Conservation (phyloP, 352 stramenopile species). For the Phytopythium boreale region DNA sequence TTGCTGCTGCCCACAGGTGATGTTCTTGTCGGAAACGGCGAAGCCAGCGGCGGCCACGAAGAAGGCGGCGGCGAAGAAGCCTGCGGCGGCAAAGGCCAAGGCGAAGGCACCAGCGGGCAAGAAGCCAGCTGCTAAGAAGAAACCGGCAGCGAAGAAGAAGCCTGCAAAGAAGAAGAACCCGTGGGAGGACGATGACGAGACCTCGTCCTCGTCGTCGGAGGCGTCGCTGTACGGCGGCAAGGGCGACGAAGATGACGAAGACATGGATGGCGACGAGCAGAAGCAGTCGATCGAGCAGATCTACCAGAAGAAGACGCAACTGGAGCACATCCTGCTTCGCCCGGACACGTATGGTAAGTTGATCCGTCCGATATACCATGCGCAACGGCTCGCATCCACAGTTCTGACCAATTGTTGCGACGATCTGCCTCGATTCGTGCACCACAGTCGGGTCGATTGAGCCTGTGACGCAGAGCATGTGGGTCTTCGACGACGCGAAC, state of each 20-base stretch:
- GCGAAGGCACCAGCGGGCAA: slow-evolving; percentile 10
- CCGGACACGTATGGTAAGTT: slow-evolving; percentile 96
- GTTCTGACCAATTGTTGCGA: not conserved
- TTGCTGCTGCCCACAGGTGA: slow-evolving; percentile 13
- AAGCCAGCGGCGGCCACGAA: slow-evolving; percentile 16
- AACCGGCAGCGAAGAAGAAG: slow-evolving; percentile 28
- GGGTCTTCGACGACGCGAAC: slow-evolving; percentile 88
- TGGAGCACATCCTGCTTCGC: slow-evolving; percentile 97
- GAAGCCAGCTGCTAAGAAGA: slow-evolving; percentile 34
- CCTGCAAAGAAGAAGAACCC: slow-evolving; percentile 46
- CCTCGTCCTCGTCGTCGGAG: slow-evolving; percentile 13
- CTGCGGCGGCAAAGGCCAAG: slow-evolving; percentile 22
- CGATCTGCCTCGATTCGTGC: not conserved
- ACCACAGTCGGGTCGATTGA: slow-evolving; percentile 85
- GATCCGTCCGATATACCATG: not conserved
- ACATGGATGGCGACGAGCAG: slow-evolving; percentile 16
- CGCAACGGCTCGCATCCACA: not conserved
- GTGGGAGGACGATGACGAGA: slow-evolving; percentile 39
- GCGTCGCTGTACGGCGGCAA: slow-evolving; percentile 26
- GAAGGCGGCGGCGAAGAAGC: slow-evolving; percentile 25
- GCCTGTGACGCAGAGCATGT: slow-evolving; percentile 89
- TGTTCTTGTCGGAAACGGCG: slow-evolving; percentile 18
- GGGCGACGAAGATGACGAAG: slow-evolving; percentile 30
- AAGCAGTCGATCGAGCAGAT: slow-evolving; percentile 88
- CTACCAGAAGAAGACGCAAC: slow-evolving; percentile 98